Percentiles rank a stretch among this genome's conserved stretches.
These are phyloP conservation scores for Pseudopithomyces maydicus DNA, from an alignment of 2,329 filamentous ascomycete species.

Conservation along the genomic window DNA sequence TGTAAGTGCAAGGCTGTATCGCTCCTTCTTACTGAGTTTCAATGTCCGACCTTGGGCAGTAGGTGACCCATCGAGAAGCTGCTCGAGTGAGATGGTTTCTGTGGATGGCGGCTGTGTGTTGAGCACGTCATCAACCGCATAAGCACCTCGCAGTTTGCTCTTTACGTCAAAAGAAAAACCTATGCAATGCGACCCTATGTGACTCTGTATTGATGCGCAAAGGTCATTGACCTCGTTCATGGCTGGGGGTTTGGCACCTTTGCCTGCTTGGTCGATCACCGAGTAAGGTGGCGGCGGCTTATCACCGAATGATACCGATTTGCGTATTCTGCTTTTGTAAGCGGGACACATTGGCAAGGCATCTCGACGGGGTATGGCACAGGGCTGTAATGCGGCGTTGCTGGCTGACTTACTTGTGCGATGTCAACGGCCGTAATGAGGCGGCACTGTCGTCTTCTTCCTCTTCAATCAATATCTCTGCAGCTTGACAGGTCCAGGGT, in stretches of 20 bases:
- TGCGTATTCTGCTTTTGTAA: slow-evolving; percentile 26
- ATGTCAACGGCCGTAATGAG: slow-evolving; percentile 16
- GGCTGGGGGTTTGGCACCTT: slow-evolving; percentile 7
- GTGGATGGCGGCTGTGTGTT: slow-evolving; percentile 16
- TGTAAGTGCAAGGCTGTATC: slow-evolving; percentile 42
- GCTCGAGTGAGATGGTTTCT: slow-evolving; percentile 37
- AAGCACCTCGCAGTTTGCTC: slow-evolving; percentile 36
- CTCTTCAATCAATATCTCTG: slow-evolving; percentile 39
- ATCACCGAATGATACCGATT: slow-evolving; percentile 40
- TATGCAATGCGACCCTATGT: slow-evolving; percentile 32
- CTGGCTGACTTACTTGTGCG: slow-evolving; percentile 24
- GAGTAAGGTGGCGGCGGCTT: slow-evolving; percentile 39
- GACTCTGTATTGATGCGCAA: slow-evolving; percentile 39
- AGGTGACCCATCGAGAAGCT: slow-evolving; percentile 33
- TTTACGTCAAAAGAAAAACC: slow-evolving; percentile 41
- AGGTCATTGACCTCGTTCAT: slow-evolving; percentile 42
- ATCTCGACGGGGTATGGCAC: neutral
- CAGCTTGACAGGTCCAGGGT: slow-evolving; percentile 39
- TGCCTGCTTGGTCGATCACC: slow-evolving; percentile 21
- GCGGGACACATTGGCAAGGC: neutral
- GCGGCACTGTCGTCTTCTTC: slow-evolving; percentile 27
- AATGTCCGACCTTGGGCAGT: slow-evolving; percentile 28
- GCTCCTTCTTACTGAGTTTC: slow-evolving; percentile 42
- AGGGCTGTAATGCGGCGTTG: neutral
- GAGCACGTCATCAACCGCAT: slow-evolving; percentile 20